Evolutionary conservation across 768 basidiomycete species (phyloP).

Genomic region (Psilocybe tampanensis): DNA sequence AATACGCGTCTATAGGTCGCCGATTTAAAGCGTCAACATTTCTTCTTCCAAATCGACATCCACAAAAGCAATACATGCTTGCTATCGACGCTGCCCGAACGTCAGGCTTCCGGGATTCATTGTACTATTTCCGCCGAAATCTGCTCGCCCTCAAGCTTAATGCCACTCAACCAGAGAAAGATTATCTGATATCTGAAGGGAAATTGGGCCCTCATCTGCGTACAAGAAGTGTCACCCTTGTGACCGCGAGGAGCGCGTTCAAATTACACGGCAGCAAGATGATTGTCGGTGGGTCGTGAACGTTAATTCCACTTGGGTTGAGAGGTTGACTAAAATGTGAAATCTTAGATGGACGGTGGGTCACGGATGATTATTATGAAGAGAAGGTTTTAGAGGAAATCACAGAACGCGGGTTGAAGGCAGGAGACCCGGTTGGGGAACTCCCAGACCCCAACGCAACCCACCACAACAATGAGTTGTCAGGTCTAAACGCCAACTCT

Average conservation of each 20-base stretch:
- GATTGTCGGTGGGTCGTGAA: conserved; percentile 65
- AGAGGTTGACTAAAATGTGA: background rate
- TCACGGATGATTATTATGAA: conserved; percentile 96
- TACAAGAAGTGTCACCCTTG: conserved; percentile 90
- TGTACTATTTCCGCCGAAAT: conserved; percentile 97
- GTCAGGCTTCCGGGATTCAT: conserved; percentile 93
- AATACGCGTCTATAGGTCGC: conserved; percentile 54
- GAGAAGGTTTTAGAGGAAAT: conserved; percentile 78
- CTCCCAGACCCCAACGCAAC: conserved; percentile 72
- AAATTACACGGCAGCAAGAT: conserved; percentile 94
- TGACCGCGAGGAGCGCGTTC: conserved; percentile 90
- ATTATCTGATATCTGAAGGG: conserved; percentile 85
- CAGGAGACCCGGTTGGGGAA: conserved; percentile 83
- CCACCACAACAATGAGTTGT: conserved; percentile 48
- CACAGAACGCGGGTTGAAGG: conserved; percentile 76
- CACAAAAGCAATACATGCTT: conserved; percentile 87
- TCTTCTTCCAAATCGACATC: conserved; percentile 80
- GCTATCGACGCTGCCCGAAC: conserved; percentile 97
- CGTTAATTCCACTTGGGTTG: background rate
- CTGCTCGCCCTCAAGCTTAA: conserved; percentile 88
- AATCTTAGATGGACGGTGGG: conserved; percentile 81
- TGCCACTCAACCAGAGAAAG: conserved; percentile 89
- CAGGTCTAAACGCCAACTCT: conserved; percentile 38
- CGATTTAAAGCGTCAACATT: conserved; percentile 91
- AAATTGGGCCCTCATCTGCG: conserved; percentile 88